Base-by-base conservation (phyloP, 345 rosid species). In the Aegle marmelos region DNA sequence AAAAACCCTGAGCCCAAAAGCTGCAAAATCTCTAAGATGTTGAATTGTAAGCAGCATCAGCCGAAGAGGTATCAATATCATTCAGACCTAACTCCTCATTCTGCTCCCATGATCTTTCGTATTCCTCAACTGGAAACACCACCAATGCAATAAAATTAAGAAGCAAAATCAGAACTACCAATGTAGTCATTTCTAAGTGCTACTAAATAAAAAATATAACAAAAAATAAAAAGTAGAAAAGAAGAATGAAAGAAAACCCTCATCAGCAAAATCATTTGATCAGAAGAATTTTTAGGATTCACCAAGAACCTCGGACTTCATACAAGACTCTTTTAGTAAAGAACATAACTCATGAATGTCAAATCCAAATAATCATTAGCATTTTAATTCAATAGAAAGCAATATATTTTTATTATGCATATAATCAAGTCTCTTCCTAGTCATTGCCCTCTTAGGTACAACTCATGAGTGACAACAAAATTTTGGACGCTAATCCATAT, bases 41-140 rank as follows among this genome's bases (percentile, higher is more conserved):
- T 6, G 71, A 25, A 6, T 82, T 86, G 74, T 95, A 92, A n/a
- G 98, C 94, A 66, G 85, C 92, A 79, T 95, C 98, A 3, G 97
- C 99, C 4, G 93, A 87, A 25, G 94, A 86, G 58, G 99, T 95
- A 78, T 93, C 96, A 0, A 95, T 91, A 79, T 92, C 98, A 58
- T 95, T 95, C 54, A 95, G 87, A 82, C 98, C 98, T 82, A 95
- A 79, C 60, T 95, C 99, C 80, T 95, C 99, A 11, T 93, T 93
- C 80, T 95, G 97, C 72, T 95, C 98, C 97, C 97, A 93, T 16
- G 97, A 89, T 68, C 99, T 92, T 83, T 85, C 90, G 34, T 91
- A 93, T 65, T 95, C 96, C 84, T 93, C 98, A 72, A 77, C 99
- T 92, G 93, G 34, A 70, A 60, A 61, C 31, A 59, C 13, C 39